Percentiles rank a stretch among this genome's conserved stretches.
These are phyloP conservation scores for Calonectria pauciramosa DNA, from an alignment of 2,329 filamentous ascomycete genomes.

Conservation along the genomic window DNA sequence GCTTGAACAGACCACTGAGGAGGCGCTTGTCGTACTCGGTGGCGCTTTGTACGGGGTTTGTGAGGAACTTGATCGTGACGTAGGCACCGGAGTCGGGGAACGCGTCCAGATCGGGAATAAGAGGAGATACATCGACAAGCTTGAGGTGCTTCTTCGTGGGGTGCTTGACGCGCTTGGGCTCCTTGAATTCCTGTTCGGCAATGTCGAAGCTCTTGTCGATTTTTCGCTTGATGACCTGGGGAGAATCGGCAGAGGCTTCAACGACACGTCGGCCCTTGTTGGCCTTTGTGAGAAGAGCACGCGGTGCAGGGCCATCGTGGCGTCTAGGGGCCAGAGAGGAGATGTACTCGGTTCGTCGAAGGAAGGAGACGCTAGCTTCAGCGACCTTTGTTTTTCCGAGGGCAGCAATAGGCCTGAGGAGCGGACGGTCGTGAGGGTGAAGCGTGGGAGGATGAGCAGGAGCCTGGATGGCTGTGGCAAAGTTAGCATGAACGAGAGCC, in stretches of 20 bases:
- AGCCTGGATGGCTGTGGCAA: conserved; percentile 81
- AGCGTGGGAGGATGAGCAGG: conserved; percentile 77
- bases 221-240: conserved; percentile 76
- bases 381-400: conserved; percentile 86
- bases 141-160: conserved; percentile 71
- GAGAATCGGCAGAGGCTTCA: conserved; percentile 71
- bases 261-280: conserved; percentile 62
- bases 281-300: conserved; percentile 51
- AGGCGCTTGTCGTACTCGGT: conserved; percentile 72
- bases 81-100: conserved; percentile 79
- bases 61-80: conserved; percentile 77
- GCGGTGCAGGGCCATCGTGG: conserved; percentile 59
- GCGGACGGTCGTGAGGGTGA: conserved; percentile 86
- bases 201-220: conserved; percentile 73
- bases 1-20: conserved; percentile 72
- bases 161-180: conserved; percentile 68
- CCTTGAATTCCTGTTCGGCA: conserved; percentile 67
- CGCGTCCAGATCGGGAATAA: conserved; percentile 76
- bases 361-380: conserved; percentile 88
- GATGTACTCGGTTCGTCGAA: conserved; percentile 97
- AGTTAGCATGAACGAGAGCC: conserved; percentile 24
- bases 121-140: conserved; percentile 70
- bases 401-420: conserved; percentile 86
- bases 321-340: conserved; percentile 71
- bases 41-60: conserved; percentile 69